Evolutionary conservation across 257 asterid genomes (phyloP).

Genomic region (Scutellaria barbata): DNA sequence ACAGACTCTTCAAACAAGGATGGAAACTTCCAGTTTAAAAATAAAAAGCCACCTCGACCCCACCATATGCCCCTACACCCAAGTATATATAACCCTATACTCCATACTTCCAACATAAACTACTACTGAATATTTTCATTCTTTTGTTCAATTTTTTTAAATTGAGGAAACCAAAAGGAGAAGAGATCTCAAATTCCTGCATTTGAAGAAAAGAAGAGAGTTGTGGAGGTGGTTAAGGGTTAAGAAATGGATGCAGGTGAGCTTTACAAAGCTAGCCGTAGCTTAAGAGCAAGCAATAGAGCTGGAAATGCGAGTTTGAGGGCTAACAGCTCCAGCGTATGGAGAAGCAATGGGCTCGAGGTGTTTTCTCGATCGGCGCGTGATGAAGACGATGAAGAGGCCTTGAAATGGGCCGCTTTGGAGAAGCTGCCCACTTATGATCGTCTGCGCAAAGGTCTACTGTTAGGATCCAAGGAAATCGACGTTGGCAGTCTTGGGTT

Average conservation of each 20-base stretch:
- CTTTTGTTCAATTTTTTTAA: neutral
- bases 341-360: constrained; percentile 53
- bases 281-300: constrained; percentile 41
- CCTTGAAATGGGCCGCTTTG: constrained; percentile 78
- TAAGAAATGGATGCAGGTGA: constrained; percentile 44
- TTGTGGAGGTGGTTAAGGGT: neutral
- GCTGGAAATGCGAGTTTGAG: constrained; percentile 39
- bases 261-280: constrained; percentile 44
- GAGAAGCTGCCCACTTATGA: constrained; percentile 72
- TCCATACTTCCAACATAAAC: constrained; percentile 5
- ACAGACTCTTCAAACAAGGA: constrained; percentile 13
- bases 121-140: constrained; percentile 1
- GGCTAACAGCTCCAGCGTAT: constrained; percentile 48
- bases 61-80: neutral
- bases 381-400: constrained; percentile 79
- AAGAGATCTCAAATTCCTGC: too few species aligned
- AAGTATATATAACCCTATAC: neutral
- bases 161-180: too few species aligned
- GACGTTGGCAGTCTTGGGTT: constrained; percentile 54
- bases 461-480: constrained; percentile 56
- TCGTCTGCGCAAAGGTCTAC: constrained; percentile 64
- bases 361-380: constrained; percentile 55
- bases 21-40: neutral
- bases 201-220: neutral
- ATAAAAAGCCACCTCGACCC: constrained; percentile 21